phyloP scores from a whole-genome alignment of 169 alveolate species.

The Perkinsus olseni region DNA sequence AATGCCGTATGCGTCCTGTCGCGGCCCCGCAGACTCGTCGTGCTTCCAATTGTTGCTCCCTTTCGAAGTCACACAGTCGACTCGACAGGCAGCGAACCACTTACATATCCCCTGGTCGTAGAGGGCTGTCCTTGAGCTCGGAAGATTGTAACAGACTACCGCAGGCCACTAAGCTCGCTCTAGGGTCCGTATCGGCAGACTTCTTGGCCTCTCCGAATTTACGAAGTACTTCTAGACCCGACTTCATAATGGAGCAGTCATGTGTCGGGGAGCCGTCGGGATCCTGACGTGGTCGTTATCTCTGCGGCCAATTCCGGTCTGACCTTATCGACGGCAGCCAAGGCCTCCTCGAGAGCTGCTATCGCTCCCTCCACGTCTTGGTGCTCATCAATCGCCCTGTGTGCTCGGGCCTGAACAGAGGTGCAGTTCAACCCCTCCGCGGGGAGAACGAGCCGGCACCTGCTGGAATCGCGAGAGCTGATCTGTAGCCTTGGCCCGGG shows the following conservation, averaged over 20 bases:
- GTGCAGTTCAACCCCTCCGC: not conserved
- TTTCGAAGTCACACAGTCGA: too few species aligned
- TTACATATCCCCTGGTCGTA: not conserved
- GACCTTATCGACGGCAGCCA: not conserved
- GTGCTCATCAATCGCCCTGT: not conserved
- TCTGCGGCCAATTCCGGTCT: not conserved
- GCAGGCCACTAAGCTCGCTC: not conserved
- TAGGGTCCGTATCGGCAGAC: not conserved
- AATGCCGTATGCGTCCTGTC: too few species aligned
- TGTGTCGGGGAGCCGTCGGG: not conserved
- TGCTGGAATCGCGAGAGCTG: slow-evolving; percentile 18
- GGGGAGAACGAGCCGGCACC: not conserved
- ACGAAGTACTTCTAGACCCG: not conserved
- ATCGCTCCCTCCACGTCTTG: not conserved
- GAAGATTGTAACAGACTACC: not conserved
- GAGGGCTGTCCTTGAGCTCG: not conserved
- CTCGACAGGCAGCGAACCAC: not conserved
- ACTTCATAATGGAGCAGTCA: not conserved
- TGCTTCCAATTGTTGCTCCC: too few species aligned
- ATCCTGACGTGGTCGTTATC: not conserved
- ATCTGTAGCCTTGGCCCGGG: slow-evolving; percentile 71
- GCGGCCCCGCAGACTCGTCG: too few species aligned
- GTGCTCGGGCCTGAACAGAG: not conserved
- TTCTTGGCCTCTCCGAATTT: not conserved
- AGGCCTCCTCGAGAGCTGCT: not conserved